Percentiles rank a stretch among this genome's conserved stretches.
Evolutionary conservation across 2,329 filamentous ascomycete species (phyloP).

Genomic region (Colletotrichum chrysophilum): DNA sequence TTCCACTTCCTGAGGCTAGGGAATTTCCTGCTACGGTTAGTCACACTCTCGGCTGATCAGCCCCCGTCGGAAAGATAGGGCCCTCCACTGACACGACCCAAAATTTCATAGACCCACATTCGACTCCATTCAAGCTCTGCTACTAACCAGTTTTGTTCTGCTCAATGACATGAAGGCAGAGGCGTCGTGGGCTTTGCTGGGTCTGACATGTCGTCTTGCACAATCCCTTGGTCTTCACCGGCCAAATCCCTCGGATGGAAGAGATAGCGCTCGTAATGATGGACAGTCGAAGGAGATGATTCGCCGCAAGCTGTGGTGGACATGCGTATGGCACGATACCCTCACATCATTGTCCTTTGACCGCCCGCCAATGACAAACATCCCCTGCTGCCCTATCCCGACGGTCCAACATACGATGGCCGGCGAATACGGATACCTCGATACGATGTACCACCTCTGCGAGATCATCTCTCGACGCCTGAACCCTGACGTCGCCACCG

Average conservation of each 20-base stretch:
- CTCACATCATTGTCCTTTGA: constrained; percentile 71
- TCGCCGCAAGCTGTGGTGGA: constrained; percentile 66
- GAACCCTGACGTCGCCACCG: constrained; percentile 57
- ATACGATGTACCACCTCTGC: constrained; percentile 70
- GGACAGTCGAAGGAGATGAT: constrained; percentile 58
- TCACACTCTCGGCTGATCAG: not conserved
- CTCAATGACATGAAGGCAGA: constrained; percentile 75
- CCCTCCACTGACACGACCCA: constrained; percentile 1
- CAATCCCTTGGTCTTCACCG: constrained; percentile 69
- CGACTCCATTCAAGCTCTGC: constrained; percentile 68
- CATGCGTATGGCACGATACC: constrained; percentile 71
- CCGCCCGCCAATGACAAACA: constrained; percentile 68
- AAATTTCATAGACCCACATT: constrained; percentile 57
- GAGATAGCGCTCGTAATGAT: constrained; percentile 48
- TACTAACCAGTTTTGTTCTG: constrained; percentile 67
- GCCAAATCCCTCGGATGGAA: constrained; percentile 46
- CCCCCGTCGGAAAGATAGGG: not conserved
- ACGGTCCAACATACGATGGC: constrained; percentile 43
- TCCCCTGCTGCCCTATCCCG: constrained; percentile 60
- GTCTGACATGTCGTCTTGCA: constrained; percentile 68
- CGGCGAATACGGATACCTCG: constrained; percentile 63
- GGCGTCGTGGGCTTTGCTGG: constrained; percentile 69
- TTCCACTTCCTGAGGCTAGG: constrained; percentile 69
- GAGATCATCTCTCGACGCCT: constrained; percentile 63
- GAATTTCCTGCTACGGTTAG: constrained; percentile 65